Conservation (phyloP, 2,329 filamentous ascomycete species). For the Tolypocladium cylindrosporum region DNA sequence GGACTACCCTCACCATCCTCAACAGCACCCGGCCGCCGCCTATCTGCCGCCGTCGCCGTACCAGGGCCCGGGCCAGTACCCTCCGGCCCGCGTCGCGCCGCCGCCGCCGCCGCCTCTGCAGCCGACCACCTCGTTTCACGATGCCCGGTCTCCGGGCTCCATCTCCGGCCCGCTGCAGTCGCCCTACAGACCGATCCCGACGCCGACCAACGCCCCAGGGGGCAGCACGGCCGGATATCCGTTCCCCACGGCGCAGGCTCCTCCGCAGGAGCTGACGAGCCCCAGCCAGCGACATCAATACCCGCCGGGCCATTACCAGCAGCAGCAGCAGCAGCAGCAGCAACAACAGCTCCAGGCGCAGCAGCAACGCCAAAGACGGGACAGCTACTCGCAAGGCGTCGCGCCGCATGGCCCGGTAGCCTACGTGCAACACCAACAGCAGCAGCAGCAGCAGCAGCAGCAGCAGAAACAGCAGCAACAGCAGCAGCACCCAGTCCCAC, state of each 20-base stretch:
- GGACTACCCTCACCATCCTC: constrained; percentile 28
- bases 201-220: constrained; percentile 26
- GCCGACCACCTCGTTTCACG: constrained; percentile 30
- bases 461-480: constrained; percentile 26
- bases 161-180: constrained; percentile 23
- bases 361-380: constrained; percentile 25
- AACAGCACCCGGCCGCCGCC: constrained; percentile 18
- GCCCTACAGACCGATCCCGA: constrained; percentile 40
- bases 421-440: constrained; percentile 26
- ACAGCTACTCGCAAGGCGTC: constrained; percentile 34
- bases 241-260: constrained; percentile 34
- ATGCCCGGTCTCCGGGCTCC: constrained; percentile 38
- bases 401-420: constrained; percentile 22
- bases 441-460: constrained; percentile 17
- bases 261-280: constrained; percentile 32
- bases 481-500: constrained; percentile 25
- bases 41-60: constrained; percentile 30
- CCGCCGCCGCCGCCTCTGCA: constrained; percentile 26
- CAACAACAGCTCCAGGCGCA: constrained; percentile 23
- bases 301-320: constrained; percentile 30
- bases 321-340: constrained; percentile 28
- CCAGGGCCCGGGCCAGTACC: constrained; percentile 30
- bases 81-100: constrained; percentile 29
- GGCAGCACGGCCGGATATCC: constrained; percentile 36
- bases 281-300: constrained; percentile 44